Base-by-base conservation (phyloP, 2,329 filamentous ascomycete species). In the Alternaria triticina region DNA sequence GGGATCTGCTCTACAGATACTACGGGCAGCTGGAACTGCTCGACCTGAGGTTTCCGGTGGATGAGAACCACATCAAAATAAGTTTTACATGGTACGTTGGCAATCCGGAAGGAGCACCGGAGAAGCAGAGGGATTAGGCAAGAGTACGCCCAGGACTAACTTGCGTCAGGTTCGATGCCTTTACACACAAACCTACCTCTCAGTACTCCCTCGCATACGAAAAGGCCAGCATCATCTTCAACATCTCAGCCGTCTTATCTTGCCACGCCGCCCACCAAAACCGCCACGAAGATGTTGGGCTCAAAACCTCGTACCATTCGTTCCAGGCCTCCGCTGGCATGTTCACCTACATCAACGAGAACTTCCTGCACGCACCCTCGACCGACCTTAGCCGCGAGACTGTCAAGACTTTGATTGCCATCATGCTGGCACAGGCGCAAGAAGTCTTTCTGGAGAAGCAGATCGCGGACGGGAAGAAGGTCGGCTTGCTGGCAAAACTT, bases 291-390 rank as follows among this genome's bases (percentile, higher is more conserved):
- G 96, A 99, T 76, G 87, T 91, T 6, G 95, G 95, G 33, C 87
- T 98, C 78, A 99, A 99, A 83, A 95, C 94, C 13, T 93, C 96
- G 17, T 99, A 98, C 79, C 95, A 99, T 81, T 97, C 94, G 20
- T 98, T 98, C 83, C 96, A 99, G 81, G 96, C 96, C 44, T 94
- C 95, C 8, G 96, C 96, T 10, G 96, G 96, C 83, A 99, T 99
- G 96, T 99, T 98, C 81, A 98, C 95, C 57, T 99, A 99, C 76
- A 99, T 99, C 83, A 99, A 99, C 81, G 96, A 99, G 82, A 99
- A 99, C 83, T 99, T 99, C 79, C 85, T 99, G 36, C 96, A 99
- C 75, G 96, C 96, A 2, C 96, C 96, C 1, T 97, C 94, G 9
- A 94, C 93, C n/a, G 96, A 99, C 76, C 83, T 99, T 51, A 98